A percentile compares a stretch with the other conserved stretches of the same genome.
These are phyloP conservation scores for Fusarium praegraminearum DNA, from an alignment of 2,329 filamentous ascomycete genomes.

Conservation along the genomic window DNA sequence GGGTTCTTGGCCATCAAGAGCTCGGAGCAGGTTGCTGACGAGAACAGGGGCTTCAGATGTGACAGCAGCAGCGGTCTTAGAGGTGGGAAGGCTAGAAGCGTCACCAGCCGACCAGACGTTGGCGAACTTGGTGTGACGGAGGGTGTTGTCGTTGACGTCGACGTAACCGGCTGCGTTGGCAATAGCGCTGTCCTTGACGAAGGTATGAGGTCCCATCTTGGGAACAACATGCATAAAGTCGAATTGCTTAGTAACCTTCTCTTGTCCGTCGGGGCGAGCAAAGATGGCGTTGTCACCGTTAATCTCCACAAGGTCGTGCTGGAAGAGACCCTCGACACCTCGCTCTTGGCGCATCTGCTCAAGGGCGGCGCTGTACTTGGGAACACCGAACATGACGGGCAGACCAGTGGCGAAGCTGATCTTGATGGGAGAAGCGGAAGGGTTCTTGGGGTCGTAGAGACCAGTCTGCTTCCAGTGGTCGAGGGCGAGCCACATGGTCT, in stretches of 20 bases:
- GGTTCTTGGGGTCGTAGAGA: constrained; percentile 59
- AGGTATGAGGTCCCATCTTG: constrained; percentile 69
- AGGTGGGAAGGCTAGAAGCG: constrained; percentile 69
- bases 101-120: constrained; percentile 72
- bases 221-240: constrained; percentile 69
- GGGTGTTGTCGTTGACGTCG: constrained; percentile 66
- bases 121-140: constrained; percentile 64
- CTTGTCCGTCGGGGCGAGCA: constrained; percentile 56
- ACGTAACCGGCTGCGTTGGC: constrained; percentile 69
- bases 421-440: constrained; percentile 58
- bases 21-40: constrained; percentile 60
- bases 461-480: constrained; percentile 68
- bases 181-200: constrained; percentile 64
- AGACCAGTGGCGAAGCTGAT: constrained; percentile 68
- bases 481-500: constrained; percentile 71
- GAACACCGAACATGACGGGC: constrained; percentile 69
- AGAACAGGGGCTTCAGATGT: constrained; percentile 64
- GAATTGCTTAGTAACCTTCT: constrained; percentile 60
- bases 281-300: constrained; percentile 67
- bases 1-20: constrained; percentile 59
- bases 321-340: constrained; percentile 68
- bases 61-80: constrained; percentile 67
- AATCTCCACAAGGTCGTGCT: constrained; percentile 66
- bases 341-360: constrained; percentile 66
- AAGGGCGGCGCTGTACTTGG: constrained; percentile 68